Base-by-base conservation (phyloP, 1,284 basidiomycete species). In the Quambalaria eucalypti region DNA sequence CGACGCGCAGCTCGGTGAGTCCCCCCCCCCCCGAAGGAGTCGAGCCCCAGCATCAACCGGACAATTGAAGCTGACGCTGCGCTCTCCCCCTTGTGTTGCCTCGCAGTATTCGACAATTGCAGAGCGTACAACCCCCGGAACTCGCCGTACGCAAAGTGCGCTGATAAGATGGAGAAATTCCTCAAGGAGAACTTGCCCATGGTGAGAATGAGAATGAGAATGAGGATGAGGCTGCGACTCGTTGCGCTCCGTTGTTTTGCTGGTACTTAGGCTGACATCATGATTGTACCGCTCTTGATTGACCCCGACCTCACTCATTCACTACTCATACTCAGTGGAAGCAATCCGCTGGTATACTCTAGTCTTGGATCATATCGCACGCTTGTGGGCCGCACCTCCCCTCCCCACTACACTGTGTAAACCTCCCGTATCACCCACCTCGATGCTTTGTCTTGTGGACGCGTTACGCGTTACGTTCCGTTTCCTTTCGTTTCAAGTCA, bases 61-160 rank as follows among this genome's bases (percentile, higher is more conserved):
- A 83, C 52, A 14, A 14, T 33, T 6, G 26, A 19, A 38, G 25
- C 49, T 42, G 19, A 5, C 39, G 9, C 12, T 50, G 28, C 42
- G 19, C 40, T 4, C 31, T 1, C 23, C 28, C 44, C 56, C 62
- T n/a, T n/a, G n/a, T n/a, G n/a, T n/a, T n/a, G n/a, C n/a, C n/a
- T n/a, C n/a, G n/a, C n/a, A n/a, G 60, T 98, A 54, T 91, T 92
- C 74, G 84, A 89, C 70, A 99, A 99, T 71, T 97, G 92, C 77
- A 81, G 86, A 55, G 76, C 81, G 51, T 98, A 95, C 78, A 99
- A 99, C 71, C 85, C 86, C 1, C 86, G 88, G 64, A 82, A 81
- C 38, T 87, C 87, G 25, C 84, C 88, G 47, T 98, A 93, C 72
- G 83, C 85, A 55, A 89, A 87, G 78, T 86, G 87, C 64, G 92